A percentile compares a stretch with the other conserved stretches of the same genome.
Evolutionary conservation across 225 moss, liverwort and hornwort genomes (phyloP).

Genomic region (Asterella californica): DNA sequence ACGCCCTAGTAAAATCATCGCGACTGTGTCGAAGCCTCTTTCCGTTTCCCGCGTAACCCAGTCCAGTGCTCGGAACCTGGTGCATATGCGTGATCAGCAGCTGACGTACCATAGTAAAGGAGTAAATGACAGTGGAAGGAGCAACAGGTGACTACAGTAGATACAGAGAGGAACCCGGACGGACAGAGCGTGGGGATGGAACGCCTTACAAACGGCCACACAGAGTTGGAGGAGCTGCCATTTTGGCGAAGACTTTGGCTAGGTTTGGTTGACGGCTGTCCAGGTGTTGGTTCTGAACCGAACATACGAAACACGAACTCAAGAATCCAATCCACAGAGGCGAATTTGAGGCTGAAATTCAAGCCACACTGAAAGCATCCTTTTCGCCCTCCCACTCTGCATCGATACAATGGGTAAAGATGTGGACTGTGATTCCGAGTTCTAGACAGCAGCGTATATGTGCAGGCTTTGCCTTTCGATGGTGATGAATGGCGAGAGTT

Average conservation of each 20-base stretch:
- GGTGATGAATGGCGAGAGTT: neutral
- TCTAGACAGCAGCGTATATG: neutral
- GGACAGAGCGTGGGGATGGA: no score
- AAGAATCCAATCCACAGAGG: neutral
- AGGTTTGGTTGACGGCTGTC: neutral
- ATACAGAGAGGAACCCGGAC: no score
- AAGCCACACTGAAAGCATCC: neutral
- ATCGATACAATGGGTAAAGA: neutral
- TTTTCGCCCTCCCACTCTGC: neutral
- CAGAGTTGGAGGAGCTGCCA: neutral
- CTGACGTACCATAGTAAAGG: no score
- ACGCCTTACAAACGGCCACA: no score
- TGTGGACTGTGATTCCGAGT: neutral
- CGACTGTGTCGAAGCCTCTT: no score
- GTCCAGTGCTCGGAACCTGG: no score
- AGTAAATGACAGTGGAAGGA: no score
- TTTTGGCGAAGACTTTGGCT: neutral
- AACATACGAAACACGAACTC: neutral
- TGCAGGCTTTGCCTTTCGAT: neutral
- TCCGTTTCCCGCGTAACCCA: no score
- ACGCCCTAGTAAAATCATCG: no score
- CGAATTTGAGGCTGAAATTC: constrained; percentile 6
- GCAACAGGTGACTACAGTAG: no score
- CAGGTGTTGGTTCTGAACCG: neutral
- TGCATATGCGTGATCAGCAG: no score